Evolutionary conservation across 306 rosid genomes (phyloP), one percentile per base, ranked within the genome.

Genomic region (Gastrolobium bilobum): DNA sequence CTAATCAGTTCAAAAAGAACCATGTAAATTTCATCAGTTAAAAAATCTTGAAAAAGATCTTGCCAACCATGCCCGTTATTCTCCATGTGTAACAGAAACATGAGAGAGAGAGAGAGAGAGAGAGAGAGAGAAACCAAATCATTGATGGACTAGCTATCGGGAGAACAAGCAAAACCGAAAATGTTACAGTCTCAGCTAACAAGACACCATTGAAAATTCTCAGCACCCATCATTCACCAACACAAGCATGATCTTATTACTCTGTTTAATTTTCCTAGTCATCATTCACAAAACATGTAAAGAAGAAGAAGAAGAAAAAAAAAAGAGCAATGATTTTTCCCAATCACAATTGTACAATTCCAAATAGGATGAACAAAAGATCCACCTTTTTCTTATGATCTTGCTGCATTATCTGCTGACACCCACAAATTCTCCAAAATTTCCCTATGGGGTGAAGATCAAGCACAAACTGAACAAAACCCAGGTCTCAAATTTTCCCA

Each of bases 321-420:
- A 40, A 77, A 64, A 60, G 13, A 60, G 13, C 50, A 42, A 67
- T 46, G 13, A 47, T 52, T 13, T 8, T 53, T 68, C 26, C 64
- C 78, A 82, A 76, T 76, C 78, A 46, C 14, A 78, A 79, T 53
- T 11, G 34, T 76, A 58, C 52, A 51, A 78, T 52, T 61, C 31
- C 56, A 81, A 64, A 80, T 63, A 35, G 14, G 10, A 30, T 58
- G 38, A 57, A 29, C 47, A 75, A 39, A 20, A 26, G 48, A 60
- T 15, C 86, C 86, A 92, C 99, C 99, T 94, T 94, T 81, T 92
- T 92, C 14, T 91, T 87, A 47, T 89, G 94, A 83, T 91, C 92
- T 68, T 84, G 94, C 93, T 92, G 97, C 99, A 94, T 94, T 89
- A 75, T 88, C 75, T 72, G 56, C 37, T 81, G 77, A 86, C 81